phyloP scores from a whole-genome alignment of 441 rosid species.

The Viola pubescens region DNA sequence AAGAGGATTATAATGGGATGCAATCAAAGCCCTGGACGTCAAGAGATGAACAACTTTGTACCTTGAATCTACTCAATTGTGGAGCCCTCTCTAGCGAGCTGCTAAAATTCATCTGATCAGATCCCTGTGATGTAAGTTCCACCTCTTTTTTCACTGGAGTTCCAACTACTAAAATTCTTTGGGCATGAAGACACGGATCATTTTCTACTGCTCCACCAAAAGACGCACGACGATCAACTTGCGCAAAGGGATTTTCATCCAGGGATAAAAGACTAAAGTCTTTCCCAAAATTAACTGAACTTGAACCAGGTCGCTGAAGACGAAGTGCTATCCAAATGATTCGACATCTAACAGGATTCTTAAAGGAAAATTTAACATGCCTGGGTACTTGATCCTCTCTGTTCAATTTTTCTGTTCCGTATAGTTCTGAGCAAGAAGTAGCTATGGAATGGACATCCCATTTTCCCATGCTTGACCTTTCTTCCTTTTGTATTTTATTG shows the following conservation, averaged over 20 bases:
- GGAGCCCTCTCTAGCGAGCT: conserved; percentile 77
- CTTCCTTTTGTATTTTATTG: conserved; percentile 74
- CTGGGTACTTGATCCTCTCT: conserved; percentile 57
- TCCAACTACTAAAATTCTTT: conserved; percentile 66
- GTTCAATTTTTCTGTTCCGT: conserved; percentile 59
- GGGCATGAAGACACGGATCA: conserved; percentile 88
- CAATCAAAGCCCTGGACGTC: conserved; percentile 12
- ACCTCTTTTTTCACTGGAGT: conserved; percentile 42
- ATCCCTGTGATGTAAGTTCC: conserved; percentile 34
- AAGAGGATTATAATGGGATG: conserved; percentile 5
- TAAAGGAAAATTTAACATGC: conserved; percentile 73
- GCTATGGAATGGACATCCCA: conserved; percentile 82
- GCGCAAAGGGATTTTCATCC: conserved; percentile 89
- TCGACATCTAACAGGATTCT: conserved; percentile 72
- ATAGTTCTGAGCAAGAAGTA: conserved; percentile 58
- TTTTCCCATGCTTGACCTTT: conserved; percentile 76
- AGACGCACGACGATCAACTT: conserved; percentile 68
- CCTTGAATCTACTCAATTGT: conserved; percentile 79
- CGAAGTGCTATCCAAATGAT: conserved; percentile 78
- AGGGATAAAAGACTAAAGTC: conserved; percentile 68
- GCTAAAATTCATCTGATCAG: conserved; percentile 53
- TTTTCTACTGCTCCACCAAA: conserved; percentile 65
- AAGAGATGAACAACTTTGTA: conserved; percentile 19
- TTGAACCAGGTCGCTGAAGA: conserved; percentile 76
- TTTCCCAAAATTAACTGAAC: conserved; percentile 64